phyloP scores from a whole-genome alignment of 345 rosid genomes.

The Arabis hirsuta region DNA sequence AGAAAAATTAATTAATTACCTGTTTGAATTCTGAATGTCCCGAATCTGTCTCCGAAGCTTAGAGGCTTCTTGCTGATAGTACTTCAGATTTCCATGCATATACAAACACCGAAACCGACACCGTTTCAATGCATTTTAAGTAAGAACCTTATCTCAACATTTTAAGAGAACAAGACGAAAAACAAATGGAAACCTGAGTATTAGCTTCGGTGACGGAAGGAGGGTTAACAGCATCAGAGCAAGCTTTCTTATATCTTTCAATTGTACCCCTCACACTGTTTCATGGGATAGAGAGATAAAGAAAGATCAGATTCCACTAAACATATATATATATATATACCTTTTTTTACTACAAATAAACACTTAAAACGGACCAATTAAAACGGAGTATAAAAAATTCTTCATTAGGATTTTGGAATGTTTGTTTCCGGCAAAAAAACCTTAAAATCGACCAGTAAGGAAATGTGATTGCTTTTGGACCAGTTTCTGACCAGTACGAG shows the following conservation, averaged over 20 bases:
- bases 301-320: not conserved
- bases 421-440: conserved; percentile 17
- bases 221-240: conserved; percentile 61
- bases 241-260: conserved; percentile 87
- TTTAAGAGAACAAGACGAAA: too few species aligned
- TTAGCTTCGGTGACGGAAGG: conserved; percentile 81
- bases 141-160: not conserved
- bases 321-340: too few species aligned
- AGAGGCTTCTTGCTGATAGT: conserved; percentile 92
- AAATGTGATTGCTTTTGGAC: conserved; percentile 22
- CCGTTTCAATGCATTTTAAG: conserved; percentile 12
- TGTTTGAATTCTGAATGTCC: conserved; percentile 73
- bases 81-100: conserved; percentile 46
- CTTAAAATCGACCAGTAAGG: conserved; percentile 26
- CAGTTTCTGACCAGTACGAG: conserved; percentile 18
- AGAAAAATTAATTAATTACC: conserved; percentile 42
- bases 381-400: not conserved
- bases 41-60: conserved; percentile 82
- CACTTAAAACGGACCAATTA: not conserved
- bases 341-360: not conserved
- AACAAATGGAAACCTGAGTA: conserved; percentile 54
- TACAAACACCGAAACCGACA: conserved; percentile 35
- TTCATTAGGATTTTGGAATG: not conserved
- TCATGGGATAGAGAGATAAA: not conserved
- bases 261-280: conserved; percentile 77